Base-by-base conservation (phyloP, 352 stramenopile species). In the Phytophthora cactorum region DNA sequence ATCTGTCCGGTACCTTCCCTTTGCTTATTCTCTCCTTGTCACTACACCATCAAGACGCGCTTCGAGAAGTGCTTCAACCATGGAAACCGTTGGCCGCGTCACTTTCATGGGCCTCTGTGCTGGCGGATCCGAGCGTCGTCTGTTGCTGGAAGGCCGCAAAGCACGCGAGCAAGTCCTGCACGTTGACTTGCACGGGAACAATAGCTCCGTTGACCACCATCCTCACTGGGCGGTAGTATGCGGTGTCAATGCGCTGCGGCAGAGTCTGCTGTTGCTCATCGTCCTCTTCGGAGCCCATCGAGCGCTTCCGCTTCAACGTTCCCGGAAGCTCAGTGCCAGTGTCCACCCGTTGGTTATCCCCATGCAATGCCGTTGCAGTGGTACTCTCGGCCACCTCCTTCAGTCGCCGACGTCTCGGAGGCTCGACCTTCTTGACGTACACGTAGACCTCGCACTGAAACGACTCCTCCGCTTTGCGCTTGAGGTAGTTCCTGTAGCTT, bases 401-500 rank as follows among this genome's bases (percentile, higher is more conserved):
- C 1, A 52, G 27, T 39, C 63, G 59, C 27, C 68, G 53, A 41
- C 63, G 75, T 52, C 54, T 66, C 2, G 45, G 46, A 5, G 68
- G 57, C 17, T 54, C 66, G 27, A 88, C 73, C 52, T 92, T 92
- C 53, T 80, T 81, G 17, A 94, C 84, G 55, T 90, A 94, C 47
- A 81, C 86, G 66, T 90, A 79, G 43, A 92, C 71, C 29, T 90
- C 84, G 63, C 82, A 94, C 62, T 90, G 78, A 59, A 91, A 92
- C n/a, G 65, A 68, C 15, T 72, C 72, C 22, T 66, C 50, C 27
- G 70, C 66, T 63, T 91, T 91, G 61, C 81, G 79, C 71, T 92
- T 92, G 62, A 94, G 78, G 56, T 85, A 92, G 47, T 94, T 94
- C 46, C 80, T 82, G 69, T 89, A 92, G 29, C 81, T 88, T 52